Percentiles rank a stretch among this genome's conserved stretches.
phyloP scores from a whole-genome alignment of 208 protist species.

The Trypanosoma congolense region DNA sequence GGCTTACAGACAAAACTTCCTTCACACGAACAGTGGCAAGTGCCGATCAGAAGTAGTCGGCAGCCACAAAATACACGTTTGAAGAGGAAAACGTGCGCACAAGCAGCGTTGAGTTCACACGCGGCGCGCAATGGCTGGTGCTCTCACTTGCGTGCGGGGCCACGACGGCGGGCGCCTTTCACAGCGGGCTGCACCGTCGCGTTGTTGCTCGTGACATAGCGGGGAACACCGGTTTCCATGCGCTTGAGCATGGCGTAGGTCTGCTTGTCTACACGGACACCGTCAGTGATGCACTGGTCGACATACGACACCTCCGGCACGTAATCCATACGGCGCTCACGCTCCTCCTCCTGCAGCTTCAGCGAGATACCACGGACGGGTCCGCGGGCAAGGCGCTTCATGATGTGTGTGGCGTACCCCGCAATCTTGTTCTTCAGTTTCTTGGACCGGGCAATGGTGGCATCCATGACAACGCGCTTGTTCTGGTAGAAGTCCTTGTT shows the following conservation, averaged over 20 bases:
- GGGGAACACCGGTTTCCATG: conserved; percentile 80
- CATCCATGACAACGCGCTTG: conserved; percentile 96
- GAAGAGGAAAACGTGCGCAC: too few relatives aligned
- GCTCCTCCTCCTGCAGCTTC: conserved; percentile 99
- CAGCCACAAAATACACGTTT: too few relatives aligned
- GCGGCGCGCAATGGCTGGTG: not conserved
- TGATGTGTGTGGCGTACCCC: conserved; percentile 98
- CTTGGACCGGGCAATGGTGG: conserved; percentile 98
- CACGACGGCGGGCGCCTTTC: conserved; percentile 26
- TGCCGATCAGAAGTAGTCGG: too few relatives aligned
- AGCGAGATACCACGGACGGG: conserved; percentile 99
- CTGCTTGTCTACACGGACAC: conserved; percentile 87
- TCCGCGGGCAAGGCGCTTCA: conserved; percentile 97
- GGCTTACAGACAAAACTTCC: too few relatives aligned
- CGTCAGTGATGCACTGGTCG: conserved; percentile 81
- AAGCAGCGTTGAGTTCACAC: too few relatives aligned
- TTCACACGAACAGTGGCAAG: too few relatives aligned
- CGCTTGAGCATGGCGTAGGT: conserved; percentile 81
- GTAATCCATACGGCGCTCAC: conserved; percentile 99
- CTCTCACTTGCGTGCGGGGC: conserved; percentile 34
- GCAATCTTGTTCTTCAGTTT: conserved; percentile 99
- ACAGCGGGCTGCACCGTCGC: conserved; percentile 21
- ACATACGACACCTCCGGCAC: conserved; percentile 93
- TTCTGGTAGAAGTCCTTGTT: conserved; percentile 99
- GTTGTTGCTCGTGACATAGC: conserved; percentile 41